phyloP scores from a whole-genome alignment of 257 asterid species.

The Solanum tacnaense region DNA sequence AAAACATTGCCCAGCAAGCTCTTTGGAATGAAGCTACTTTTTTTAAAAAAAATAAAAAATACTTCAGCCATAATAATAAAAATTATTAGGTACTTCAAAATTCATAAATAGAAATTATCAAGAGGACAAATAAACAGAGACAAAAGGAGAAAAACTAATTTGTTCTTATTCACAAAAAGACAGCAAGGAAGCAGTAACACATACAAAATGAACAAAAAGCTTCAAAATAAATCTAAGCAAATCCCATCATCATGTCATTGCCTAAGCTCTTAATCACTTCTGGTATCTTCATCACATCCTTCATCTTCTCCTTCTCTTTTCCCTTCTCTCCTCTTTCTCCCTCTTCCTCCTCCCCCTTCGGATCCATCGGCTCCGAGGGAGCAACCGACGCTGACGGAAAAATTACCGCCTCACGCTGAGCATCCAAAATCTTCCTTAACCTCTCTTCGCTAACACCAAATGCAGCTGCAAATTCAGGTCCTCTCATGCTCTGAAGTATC shows the following conservation, averaged over 20 bases:
- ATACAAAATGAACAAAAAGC: neutral
- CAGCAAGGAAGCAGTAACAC: neutral
- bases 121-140: neutral
- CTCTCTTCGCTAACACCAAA: conserved; percentile 53
- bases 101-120: neutral
- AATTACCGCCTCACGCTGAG: conserved; percentile 45
- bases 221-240: conserved; percentile 8
- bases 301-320: neutral
- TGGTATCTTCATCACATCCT: neutral
- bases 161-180: neutral
- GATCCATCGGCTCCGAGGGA: conserved; percentile 16
- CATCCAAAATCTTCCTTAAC: conserved; percentile 20
- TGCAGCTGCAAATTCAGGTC: conserved; percentile 66
- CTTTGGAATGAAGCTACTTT: too few relatives aligned
- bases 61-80: too few relatives aligned
- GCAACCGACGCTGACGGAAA: conserved; percentile 42
- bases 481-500: conserved; percentile 33
- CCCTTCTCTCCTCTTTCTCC: neutral
- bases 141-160: neutral
- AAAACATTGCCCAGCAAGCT: too few relatives aligned
- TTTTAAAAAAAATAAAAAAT: too few relatives aligned
- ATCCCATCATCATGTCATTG: conserved; percentile 24
- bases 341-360: neutral
- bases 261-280: conserved; percentile 23
- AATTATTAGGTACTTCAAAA: too few relatives aligned